Percentiles rank a stretch among this genome's conserved stretches.
phyloP scores from a whole-genome alignment of 2,329 filamentous ascomycete genomes.

The Atkinsonella hypoxylon region DNA sequence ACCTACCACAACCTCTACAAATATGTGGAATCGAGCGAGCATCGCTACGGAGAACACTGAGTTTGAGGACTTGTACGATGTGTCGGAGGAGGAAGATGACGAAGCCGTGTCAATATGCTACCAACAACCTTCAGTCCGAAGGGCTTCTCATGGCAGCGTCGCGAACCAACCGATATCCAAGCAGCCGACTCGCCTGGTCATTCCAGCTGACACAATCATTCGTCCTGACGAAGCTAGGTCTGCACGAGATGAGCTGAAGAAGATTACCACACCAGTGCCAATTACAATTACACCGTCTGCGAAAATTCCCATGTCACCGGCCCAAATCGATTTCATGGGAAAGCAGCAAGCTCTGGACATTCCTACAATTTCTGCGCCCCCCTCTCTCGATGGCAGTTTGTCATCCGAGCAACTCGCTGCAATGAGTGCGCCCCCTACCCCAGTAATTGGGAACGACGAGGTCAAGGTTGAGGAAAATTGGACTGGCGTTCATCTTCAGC shows the following conservation, averaged over 20 bases:
- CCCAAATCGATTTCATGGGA: conserved; percentile 59
- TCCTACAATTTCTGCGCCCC: conserved; percentile 66
- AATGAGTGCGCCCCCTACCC: conserved; percentile 76
- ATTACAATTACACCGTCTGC: conserved; percentile 53
- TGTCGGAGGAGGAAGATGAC: conserved; percentile 63
- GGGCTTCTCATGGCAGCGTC: conserved; percentile 23
- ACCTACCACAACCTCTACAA: conserved; percentile 40
- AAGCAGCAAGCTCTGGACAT: conserved; percentile 50
- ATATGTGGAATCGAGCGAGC: conserved; percentile 52
- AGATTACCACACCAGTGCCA: conserved; percentile 44
- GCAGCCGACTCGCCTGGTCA: conserved; percentile 35
- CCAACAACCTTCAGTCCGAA: conserved; percentile 22
- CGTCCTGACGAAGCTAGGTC: conserved; percentile 29
- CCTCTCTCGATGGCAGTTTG: conserved; percentile 80
- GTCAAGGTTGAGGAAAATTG: conserved; percentile 49
- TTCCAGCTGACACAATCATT: conserved; percentile 29
- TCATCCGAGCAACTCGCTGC: conserved; percentile 78
- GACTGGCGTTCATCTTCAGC: conserved; percentile 64
- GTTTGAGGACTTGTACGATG: conserved; percentile 80
- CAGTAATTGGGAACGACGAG: conserved; percentile 50
- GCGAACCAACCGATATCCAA: conserved; percentile 23
- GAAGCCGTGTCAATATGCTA: conserved; percentile 10
- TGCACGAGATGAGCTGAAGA: conserved; percentile 31
- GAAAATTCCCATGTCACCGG: conserved; percentile 64
- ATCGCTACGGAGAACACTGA: conserved; percentile 54